Percentiles rank a stretch among this genome's conserved stretches.
phyloP scores from a whole-genome alignment of 2,329 filamentous ascomycete species.

The Orbilia quercus region DNA sequence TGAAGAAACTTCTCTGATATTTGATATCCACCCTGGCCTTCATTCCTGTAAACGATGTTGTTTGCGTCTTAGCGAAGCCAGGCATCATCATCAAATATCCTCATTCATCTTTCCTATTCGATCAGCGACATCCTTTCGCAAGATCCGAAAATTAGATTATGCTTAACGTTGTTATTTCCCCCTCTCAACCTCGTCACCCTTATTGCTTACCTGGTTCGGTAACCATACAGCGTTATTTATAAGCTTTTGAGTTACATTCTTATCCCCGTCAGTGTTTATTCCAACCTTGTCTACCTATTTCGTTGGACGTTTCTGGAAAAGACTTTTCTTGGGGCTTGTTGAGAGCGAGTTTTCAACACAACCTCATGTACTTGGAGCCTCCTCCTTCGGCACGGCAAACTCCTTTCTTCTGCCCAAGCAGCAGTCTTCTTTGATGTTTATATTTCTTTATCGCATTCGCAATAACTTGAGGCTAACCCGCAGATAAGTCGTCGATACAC shows the following conservation, averaged over 20 bases:
- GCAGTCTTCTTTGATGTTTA: not conserved
- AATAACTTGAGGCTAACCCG: not conserved
- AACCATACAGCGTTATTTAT: constrained; percentile 33
- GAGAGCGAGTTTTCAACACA: constrained; percentile 12
- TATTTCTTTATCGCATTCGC: constrained; percentile 8
- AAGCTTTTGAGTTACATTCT: constrained; percentile 45
- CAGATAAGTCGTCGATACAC: not conserved
- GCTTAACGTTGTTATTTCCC: constrained; percentile 1
- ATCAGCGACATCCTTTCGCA: constrained; percentile 25
- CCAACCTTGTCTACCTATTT: not conserved
- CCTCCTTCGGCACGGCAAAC: not conserved
- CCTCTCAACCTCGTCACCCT: constrained; percentile 1
- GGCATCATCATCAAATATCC: constrained; percentile 8
- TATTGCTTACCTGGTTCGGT: constrained; percentile 21
- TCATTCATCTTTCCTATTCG: constrained; percentile 24
- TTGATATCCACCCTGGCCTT: constrained; percentile 37
- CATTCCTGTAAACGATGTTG: constrained; percentile 14
- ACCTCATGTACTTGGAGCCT: constrained; percentile 13
- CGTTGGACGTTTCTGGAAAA: constrained; percentile 16
- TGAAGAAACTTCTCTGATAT: constrained; percentile 31
- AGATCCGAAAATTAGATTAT: constrained; percentile 21
- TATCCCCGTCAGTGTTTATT: constrained; percentile 9
- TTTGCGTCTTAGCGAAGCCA: constrained; percentile 28
- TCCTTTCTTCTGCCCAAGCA: not conserved
- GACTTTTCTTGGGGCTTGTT: not conserved